phyloP scores from a whole-genome alignment of 441 rosid genomes.

The Erodium texanum region DNA sequence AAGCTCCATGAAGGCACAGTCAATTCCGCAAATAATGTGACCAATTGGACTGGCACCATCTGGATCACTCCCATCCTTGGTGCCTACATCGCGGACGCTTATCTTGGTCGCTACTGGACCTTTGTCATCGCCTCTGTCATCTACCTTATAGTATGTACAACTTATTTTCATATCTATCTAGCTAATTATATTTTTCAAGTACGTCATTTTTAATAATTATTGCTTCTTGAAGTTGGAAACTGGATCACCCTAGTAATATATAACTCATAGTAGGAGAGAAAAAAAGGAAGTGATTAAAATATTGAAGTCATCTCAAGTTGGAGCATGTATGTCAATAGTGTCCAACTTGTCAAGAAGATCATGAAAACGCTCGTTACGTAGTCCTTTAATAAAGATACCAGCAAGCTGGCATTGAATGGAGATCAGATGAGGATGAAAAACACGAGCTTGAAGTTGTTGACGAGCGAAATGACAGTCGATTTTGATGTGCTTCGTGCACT shows the following conservation, averaged over 20 bases:
- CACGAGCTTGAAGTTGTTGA: too few relatives aligned
- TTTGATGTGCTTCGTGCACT: too few relatives aligned
- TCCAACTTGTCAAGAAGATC: too few relatives aligned
- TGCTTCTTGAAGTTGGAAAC: neutral
- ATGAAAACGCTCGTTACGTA: too few relatives aligned
- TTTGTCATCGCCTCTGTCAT: conserved; percentile 41
- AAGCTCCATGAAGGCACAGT: conserved; percentile 63
- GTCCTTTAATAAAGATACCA: too few relatives aligned
- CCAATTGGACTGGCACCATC: conserved; percentile 69
- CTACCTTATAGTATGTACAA: conserved; percentile 41
- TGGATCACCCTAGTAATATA: neutral
- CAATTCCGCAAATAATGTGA: conserved; percentile 57
- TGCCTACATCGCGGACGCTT: conserved; percentile 76
- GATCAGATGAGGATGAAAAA: too few relatives aligned
- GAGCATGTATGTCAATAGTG: too few relatives aligned
- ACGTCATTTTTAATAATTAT: neutral
- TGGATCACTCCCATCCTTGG: conserved; percentile 68
- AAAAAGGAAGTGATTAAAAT: too few relatives aligned
- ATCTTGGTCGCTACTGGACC: conserved; percentile 85
- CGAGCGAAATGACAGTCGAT: too few relatives aligned
- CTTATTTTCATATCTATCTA: neutral
- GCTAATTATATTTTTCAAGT: neutral
- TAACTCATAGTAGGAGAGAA: neutral
- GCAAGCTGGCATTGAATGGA: too few relatives aligned
- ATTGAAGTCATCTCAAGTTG: neutral